Percentiles rank a stretch among this genome's conserved stretches.
Conservation (phyloP, 306 rosid genomes). For the Dryas drummondii region DNA sequence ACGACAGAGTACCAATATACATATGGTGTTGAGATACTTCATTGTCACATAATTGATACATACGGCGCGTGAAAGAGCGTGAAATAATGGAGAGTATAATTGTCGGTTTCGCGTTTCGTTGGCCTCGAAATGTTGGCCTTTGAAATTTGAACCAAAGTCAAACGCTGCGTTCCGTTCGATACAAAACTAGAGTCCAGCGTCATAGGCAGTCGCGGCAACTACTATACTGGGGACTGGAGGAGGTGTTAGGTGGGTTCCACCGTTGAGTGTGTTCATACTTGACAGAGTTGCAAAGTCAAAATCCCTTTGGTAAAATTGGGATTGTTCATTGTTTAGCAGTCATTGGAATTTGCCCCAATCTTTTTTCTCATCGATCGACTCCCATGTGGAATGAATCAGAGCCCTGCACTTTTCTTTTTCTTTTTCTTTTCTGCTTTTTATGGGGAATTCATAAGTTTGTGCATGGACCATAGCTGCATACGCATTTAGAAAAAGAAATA, state of each 20-base stretch:
- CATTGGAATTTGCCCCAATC: no score
- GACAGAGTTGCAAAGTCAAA: background rate
- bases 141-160: conserved; percentile 22
- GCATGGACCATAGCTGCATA: no score
- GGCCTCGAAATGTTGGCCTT: background rate
- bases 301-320: background rate
- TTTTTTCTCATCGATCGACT: no score
- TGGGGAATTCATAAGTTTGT: no score
- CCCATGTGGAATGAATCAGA: no score
- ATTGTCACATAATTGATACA: background rate
- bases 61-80: no score
- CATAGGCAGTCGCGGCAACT: background rate
- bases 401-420: no score
- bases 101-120: background rate
- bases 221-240: background rate
- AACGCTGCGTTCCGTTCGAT: conserved; percentile 31
- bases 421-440: no score
- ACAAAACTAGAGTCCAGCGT: background rate
- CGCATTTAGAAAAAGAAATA: no score
- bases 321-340: no score
- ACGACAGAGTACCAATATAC: background rate
- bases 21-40: background rate
- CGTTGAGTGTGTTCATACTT: background rate
- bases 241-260: background rate
- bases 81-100: no score